Percentiles rank a stretch among this genome's conserved stretches.
Conservation (phyloP, 306 rosid genomes). For the Hippophae gyantsensis region DNA sequence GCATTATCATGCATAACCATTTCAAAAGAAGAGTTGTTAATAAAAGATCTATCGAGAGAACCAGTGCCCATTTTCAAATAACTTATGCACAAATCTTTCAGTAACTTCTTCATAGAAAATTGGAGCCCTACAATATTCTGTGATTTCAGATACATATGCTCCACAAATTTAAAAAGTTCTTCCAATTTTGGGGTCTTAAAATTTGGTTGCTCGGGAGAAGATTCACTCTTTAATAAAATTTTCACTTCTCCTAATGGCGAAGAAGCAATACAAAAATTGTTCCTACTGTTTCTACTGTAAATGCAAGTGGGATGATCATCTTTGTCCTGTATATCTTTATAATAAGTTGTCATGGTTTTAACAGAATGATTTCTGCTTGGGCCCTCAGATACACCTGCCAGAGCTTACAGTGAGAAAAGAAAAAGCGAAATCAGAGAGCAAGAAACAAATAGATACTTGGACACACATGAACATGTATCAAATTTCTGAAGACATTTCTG, state of each 20-base stretch:
- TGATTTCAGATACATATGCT: conserved; percentile 25
- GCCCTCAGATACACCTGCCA: conserved; percentile 15
- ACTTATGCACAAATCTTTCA: conserved; percentile 31
- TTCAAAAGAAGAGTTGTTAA: neutral
- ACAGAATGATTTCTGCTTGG: conserved; percentile 9
- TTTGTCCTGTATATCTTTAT: neutral
- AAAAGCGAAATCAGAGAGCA: conserved; percentile 2
- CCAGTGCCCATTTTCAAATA: conserved; percentile 26
- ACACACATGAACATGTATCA: neutral
- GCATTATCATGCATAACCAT: neutral
- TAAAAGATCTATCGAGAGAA: neutral
- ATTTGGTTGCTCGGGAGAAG: neutral
- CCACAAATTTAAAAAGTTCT: conserved; percentile 27
- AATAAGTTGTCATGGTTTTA: conserved; percentile 3
- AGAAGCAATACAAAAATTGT: neutral
- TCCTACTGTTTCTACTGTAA: neutral
- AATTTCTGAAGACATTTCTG: too few relatives aligned
- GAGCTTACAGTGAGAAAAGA: conserved; percentile 1
- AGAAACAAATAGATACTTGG: conserved; percentile 1
- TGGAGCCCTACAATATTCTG: conserved; percentile 13
- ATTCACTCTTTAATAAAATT: neutral
- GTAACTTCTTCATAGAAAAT: conserved; percentile 24
- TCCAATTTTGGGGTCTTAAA: neutral
- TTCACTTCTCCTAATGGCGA: neutral
- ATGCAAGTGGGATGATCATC: neutral